phyloP scores from a whole-genome alignment of 768 basidiomycete genomes.

The Collybia nuda region DNA sequence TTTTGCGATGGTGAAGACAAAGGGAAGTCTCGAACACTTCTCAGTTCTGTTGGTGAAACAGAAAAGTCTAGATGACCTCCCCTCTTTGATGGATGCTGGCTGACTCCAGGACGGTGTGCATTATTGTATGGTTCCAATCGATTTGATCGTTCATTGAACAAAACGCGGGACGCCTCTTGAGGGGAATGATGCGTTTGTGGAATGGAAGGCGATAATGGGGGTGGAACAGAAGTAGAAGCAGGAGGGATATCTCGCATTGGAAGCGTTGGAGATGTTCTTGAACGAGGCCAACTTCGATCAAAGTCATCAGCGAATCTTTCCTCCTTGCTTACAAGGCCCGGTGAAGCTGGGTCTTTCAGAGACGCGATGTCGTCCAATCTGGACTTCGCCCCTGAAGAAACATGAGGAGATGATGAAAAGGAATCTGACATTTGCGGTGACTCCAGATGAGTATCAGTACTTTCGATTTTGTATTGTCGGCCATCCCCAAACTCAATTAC shows the following conservation, averaged over 20 bases:
- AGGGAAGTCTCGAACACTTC: conserved; percentile 44
- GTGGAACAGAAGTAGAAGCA: conserved; percentile 16
- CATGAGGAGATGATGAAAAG: conserved; percentile 20
- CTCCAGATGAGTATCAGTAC: conserved; percentile 28
- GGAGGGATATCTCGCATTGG: conserved; percentile 40
- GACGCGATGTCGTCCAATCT: conserved; percentile 17
- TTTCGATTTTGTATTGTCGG: conserved; percentile 82
- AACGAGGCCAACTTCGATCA: conserved; percentile 94
- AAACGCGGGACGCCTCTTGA: conserved; percentile 61
- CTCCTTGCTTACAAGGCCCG: conserved; percentile 70
- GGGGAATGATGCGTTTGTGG: conserved; percentile 44
- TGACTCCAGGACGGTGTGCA: conserved; percentile 39
- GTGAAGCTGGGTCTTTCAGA: conserved; percentile 19
- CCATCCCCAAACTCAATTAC: conserved; percentile 98
- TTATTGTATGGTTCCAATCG: conserved; percentile 80
- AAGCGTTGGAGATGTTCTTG: conserved; percentile 46
- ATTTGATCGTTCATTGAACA: conserved; percentile 97
- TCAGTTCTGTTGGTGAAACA: conserved; percentile 36
- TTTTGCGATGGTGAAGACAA: conserved; percentile 28
- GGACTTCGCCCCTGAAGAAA: conserved; percentile 13
- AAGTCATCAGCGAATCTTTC: conserved; percentile 93
- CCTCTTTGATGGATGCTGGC: conserved; percentile 43
- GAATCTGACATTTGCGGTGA: conserved; percentile 27
- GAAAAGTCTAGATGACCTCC: conserved; percentile 41
- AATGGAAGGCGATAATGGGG: conserved; percentile 29